Evolutionary conservation across 441 rosid genomes (phyloP), one percentile per base, ranked within the genome.

Genomic region (Lepidium campestre): DNA sequence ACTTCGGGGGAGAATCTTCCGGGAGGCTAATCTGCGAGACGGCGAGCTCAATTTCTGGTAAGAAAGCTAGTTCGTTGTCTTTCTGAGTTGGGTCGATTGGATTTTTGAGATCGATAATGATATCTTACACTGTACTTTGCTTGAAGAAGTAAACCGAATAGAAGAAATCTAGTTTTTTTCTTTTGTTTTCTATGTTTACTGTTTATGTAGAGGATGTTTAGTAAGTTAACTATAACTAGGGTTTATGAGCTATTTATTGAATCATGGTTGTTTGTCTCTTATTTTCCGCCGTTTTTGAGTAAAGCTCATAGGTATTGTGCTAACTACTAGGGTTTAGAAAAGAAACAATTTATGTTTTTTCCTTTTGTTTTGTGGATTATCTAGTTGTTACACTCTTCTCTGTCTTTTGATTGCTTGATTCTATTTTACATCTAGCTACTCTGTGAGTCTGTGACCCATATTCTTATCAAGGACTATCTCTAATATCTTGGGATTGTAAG

Each of bases 31-130:
- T 29, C 64, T 37, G 31, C 35, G 50, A 68, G 63, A 59, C 42
- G 67, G 63, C 52, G 19, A 66, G 63, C 63, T 73, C 62, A 52
- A 36, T 54, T 45, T 58, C 12, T 61, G 57, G 61, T 59, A 36
- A 27, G 66, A 44, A 50, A 72, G 41, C 20, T 65, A 0, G 15
- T 53, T 58, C 3, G 25, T 23, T 34, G 3, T 53, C 11, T 20
- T 14, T 15, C 25, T 18, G 25, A 6, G n/a, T 22, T 18, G 25
- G 19, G 5, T 71, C 46, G 60, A 39, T 57, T 64, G 7, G 48
- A 45, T 12, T 48, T 10, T 57, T 20, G 9, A 48, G 32, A 49
- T 72, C 59, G 46, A 2, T 18, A 11, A 10, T 29, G 9, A 1
- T 57, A 27, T 35, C 27, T 46, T 17, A 4, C 10, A 23, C 27